Conservation (phyloP, 2,329 filamentous ascomycete species). For the Neofusicoccum sp. region DNA sequence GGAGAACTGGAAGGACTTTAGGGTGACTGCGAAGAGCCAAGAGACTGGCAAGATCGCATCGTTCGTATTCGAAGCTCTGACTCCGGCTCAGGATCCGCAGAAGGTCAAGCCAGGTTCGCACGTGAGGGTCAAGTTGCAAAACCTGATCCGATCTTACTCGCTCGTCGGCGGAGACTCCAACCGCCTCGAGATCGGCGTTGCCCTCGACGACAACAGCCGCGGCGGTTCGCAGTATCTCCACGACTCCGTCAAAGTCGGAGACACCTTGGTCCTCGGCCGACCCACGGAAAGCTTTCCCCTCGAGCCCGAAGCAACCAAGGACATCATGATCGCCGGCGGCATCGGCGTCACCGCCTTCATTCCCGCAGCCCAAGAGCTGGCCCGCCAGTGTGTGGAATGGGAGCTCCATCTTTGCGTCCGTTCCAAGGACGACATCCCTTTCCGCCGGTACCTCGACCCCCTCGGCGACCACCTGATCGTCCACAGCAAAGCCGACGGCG, state of each 20-base stretch:
- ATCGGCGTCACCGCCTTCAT: conserved; percentile 68
- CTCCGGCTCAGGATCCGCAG: conserved; percentile 34
- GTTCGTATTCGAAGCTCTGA: conserved; percentile 52
- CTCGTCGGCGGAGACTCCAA: conserved; percentile 53
- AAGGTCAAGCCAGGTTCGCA: conserved; percentile 51
- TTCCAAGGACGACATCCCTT: conserved; percentile 54
- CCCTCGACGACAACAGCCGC: conserved; percentile 54
- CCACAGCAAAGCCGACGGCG: conserved; percentile 53
- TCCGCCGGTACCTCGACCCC: conserved; percentile 46
- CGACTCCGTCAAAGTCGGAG: conserved; percentile 46
- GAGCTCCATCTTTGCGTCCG: conserved; percentile 61
- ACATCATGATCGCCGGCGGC: conserved; percentile 63
- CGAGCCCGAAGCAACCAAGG: conserved; percentile 51
- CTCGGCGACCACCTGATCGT: conserved; percentile 47
- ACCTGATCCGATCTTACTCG: conserved; percentile 60
- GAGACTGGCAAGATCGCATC: conserved; percentile 54
- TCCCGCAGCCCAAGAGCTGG: conserved; percentile 42
- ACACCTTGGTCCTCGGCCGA: conserved; percentile 51
- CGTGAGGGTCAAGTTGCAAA: conserved; percentile 55
- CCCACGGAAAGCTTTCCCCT: conserved; percentile 52
- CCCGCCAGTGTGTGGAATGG: conserved; percentile 38
- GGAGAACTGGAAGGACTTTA: conserved; percentile 39
- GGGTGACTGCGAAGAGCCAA: conserved; percentile 49
- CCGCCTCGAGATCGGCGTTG: conserved; percentile 58
- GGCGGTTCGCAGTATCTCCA: conserved; percentile 64